Evolutionary conservation across 305 asterid genomes (phyloP).

Genomic region (Solanum hybrid): DNA sequence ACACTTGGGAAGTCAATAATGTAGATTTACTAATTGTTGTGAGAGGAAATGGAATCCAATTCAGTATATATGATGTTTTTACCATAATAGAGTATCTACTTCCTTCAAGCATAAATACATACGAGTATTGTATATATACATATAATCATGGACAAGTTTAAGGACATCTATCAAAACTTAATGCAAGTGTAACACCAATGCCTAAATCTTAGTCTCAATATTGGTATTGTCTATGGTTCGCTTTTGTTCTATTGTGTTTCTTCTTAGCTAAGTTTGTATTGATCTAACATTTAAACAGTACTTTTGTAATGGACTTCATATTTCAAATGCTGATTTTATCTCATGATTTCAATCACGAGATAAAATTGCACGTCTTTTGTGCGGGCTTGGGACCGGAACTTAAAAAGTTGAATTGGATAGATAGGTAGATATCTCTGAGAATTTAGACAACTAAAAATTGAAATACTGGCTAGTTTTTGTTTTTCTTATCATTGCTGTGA

Average conservation of each 20-base stretch:
- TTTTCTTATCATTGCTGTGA: not conserved
- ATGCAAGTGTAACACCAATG: not conserved
- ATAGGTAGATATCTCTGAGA: not conserved
- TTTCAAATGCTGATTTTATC: too few relatives aligned
- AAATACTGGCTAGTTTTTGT: not conserved
- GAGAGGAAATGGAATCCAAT: not conserved
- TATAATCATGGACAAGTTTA: not conserved
- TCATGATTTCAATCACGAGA: not conserved
- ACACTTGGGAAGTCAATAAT: slow-evolving; percentile 1
- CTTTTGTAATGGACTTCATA: not conserved
- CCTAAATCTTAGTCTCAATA: not conserved
- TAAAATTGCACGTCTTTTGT: not conserved
- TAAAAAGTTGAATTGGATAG: not conserved
- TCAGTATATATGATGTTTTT: not conserved
- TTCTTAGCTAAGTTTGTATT: not conserved
- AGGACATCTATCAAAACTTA: not conserved
- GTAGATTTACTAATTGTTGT: slow-evolving; percentile 2
- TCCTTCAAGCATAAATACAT: not conserved
- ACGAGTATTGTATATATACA: not conserved
- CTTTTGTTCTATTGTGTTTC: not conserved
- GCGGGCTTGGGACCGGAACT: not conserved
- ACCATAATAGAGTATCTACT: not conserved
- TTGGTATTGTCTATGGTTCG: not conserved
- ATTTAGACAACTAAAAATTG: not conserved
- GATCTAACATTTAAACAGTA: not conserved